phyloP scores from a whole-genome alignment of 208 protist species.

The Leishmania tropica region DNA sequence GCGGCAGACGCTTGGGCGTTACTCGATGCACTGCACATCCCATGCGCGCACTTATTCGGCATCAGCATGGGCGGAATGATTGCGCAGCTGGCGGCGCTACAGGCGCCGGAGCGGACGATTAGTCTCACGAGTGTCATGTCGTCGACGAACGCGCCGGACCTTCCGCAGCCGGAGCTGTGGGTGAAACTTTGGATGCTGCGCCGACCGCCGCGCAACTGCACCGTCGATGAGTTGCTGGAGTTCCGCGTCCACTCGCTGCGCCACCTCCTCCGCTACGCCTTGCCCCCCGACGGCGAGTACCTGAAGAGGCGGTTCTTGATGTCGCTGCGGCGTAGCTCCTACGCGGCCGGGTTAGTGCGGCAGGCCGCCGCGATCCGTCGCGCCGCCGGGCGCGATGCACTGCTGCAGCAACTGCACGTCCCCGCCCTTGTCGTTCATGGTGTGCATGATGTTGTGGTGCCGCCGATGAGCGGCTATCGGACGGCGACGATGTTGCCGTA shows the following conservation, averaged over 20 bases:
- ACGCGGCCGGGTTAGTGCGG: conserved; percentile 62
- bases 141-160: conserved; percentile 69
- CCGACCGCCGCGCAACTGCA: conserved; percentile 55
- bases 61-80: conserved; percentile 88
- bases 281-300: conserved; percentile 66
- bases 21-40: conserved; percentile 56
- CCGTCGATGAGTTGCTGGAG: conserved; percentile 65
- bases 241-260: conserved; percentile 64
- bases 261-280: conserved; percentile 43
- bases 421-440: conserved; percentile 80
- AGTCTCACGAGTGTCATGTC: conserved; percentile 82
- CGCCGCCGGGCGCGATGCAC: conserved; percentile 46
- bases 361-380: conserved; percentile 72
- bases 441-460: conserved; percentile 71
- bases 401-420: conserved; percentile 40
- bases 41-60: conserved; percentile 71
- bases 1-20: conserved; percentile 64
- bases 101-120: conserved; percentile 58
- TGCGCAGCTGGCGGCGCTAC: conserved; percentile 56
- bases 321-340: conserved; percentile 60
- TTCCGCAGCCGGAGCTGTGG: conserved; percentile 66
- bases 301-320: conserved; percentile 62
- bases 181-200: conserved; percentile 85
- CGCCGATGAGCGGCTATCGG: conserved; percentile 71
- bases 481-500: conserved; percentile 64